These are phyloP conservation scores for Phaeoacremonium minimum DNA, from an alignment of 2,329 filamentous ascomycete genomes.

Conservation along the genomic window DNA sequence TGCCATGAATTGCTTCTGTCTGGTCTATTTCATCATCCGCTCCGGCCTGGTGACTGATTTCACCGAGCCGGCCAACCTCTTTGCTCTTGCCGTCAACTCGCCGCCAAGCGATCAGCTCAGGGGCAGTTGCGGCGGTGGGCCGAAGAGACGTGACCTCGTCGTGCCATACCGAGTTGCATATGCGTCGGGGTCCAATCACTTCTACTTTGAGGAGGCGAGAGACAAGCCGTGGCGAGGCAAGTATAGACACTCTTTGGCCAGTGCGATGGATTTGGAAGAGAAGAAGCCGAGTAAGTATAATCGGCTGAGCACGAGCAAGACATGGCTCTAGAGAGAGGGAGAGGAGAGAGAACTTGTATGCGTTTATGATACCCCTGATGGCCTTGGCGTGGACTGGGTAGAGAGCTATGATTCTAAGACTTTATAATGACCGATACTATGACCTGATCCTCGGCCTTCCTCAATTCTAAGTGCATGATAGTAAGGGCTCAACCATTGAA, in stretches of 20 bases:
- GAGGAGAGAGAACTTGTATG: too few relatives aligned
- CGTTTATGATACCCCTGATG: too few relatives aligned
- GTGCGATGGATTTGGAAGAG: slow-evolving; percentile 6
- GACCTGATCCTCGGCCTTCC: too few relatives aligned
- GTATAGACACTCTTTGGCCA: too few relatives aligned
- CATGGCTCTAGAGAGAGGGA: slow-evolving; percentile 39
- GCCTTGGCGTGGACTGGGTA: too few relatives aligned
- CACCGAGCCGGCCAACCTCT: slow-evolving; percentile 72
- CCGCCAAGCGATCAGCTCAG: slow-evolving; percentile 29
- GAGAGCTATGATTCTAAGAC: too few relatives aligned
- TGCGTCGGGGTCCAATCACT: slow-evolving; percentile 31
- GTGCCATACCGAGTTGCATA: slow-evolving; percentile 38
- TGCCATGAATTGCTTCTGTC: slow-evolving; percentile 60
- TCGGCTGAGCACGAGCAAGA: slow-evolving; percentile 15
- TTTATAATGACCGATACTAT: too few relatives aligned
- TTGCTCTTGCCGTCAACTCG: slow-evolving; percentile 64
- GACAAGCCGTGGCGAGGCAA: slow-evolving; percentile 18
- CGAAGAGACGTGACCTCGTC: slow-evolving; percentile 26
- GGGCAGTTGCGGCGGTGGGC: slow-evolving; percentile 32
- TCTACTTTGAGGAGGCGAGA: slow-evolving; percentile 35
- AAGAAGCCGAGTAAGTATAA: slow-evolving; percentile 17
- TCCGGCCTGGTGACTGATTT: slow-evolving; percentile 70
- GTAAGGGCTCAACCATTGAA: too few relatives aligned
- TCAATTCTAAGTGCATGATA: too few relatives aligned
- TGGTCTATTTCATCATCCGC: slow-evolving; percentile 53